Conservation (phyloP, 306 rosid species). For the Prunus mume region DNA sequence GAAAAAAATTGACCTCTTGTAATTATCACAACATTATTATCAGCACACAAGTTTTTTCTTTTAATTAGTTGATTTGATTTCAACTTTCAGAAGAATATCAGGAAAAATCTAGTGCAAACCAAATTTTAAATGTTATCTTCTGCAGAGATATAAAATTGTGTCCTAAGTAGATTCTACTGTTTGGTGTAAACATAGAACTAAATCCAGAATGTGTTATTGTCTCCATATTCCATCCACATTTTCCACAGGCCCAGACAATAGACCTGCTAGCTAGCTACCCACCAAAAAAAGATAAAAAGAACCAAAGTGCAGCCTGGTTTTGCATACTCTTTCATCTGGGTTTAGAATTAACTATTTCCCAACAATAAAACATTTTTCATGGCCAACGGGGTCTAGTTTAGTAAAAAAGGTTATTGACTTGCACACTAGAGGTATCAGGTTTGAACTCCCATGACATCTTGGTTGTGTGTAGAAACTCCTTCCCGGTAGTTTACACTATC, state of each 20-base stretch:
- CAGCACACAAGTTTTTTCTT: background rate
- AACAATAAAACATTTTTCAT: too few species aligned
- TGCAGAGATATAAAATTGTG: background rate
- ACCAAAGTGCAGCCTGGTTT: too few species aligned
- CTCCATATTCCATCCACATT: background rate
- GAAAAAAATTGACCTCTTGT: background rate
- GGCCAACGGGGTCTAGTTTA: accelerated
- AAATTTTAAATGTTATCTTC: background rate
- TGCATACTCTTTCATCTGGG: too few species aligned
- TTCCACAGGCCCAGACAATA: background rate
- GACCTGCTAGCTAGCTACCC: too few species aligned
- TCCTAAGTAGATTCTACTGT: background rate
- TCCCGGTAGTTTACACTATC: too few species aligned
- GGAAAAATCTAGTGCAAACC: background rate
- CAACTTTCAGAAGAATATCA: background rate
- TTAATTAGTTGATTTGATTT: background rate
- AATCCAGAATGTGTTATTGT: background rate
- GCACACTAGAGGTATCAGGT: accelerated
- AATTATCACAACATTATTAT: background rate
- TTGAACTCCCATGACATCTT: too few species aligned
- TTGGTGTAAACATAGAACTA: background rate
- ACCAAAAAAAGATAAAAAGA: too few species aligned
- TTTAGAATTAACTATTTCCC: too few species aligned
- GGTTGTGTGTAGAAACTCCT: too few species aligned
- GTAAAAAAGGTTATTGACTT: too few species aligned